Percentiles rank a stretch among this genome's conserved stretches.
Evolutionary conservation across 129 eudicot genomes (phyloP).

Genomic region (Pseudognaphalium luteoalbum): DNA sequence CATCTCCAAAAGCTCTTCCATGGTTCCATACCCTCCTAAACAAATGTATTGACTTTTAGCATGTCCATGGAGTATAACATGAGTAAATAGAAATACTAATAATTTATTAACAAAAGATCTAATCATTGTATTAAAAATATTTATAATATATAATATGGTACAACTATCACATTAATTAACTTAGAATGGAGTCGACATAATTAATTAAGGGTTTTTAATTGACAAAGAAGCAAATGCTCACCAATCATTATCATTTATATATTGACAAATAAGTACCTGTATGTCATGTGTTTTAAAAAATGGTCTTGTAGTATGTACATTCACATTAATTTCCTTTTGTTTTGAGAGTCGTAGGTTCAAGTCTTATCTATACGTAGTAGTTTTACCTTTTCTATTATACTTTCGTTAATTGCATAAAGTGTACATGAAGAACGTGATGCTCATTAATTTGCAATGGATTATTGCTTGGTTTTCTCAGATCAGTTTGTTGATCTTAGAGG

Average conservation of each 20-base stretch:
- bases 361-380: too few species aligned
- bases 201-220: not conserved
- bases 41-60: conserved; percentile 25
- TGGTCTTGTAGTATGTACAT: not conserved
- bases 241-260: conserved; percentile 12
- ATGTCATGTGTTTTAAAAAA: not conserved
- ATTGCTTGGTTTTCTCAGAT: too few species aligned
- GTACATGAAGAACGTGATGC: too few species aligned
- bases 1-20: conserved; percentile 77
- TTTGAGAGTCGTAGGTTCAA: too few species aligned
- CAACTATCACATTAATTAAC: conserved; percentile 24
- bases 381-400: too few species aligned
- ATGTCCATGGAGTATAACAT: conserved; percentile 18
- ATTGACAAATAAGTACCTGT: not conserved
- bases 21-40: conserved; percentile 76
- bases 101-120: not conserved
- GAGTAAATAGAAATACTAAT: conserved; percentile 9
- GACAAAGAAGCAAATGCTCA: not conserved
- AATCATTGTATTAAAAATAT: conserved; percentile 9
- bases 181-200: not conserved
- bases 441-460: too few species aligned
- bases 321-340: not conserved
- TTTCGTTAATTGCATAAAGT: too few species aligned
- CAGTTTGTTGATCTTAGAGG: too few species aligned
- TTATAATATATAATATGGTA: conserved; percentile 2